Percentiles rank a stretch among this genome's conserved stretches.
Conservation (phyloP, 441 rosid genomes). For the Daphne laureola region DNA sequence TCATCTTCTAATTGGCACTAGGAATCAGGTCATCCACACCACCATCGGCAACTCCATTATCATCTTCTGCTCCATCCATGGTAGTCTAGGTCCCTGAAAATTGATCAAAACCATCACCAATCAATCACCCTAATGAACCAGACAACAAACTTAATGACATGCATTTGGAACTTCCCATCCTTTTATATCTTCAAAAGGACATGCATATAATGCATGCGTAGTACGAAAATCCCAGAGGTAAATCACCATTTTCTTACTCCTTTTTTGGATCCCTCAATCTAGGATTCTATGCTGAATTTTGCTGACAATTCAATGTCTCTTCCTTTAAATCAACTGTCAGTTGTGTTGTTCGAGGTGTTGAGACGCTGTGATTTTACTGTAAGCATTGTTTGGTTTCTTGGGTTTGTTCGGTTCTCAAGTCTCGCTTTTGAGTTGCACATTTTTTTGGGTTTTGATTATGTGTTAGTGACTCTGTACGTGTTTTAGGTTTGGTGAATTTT, state of each 20-base stretch:
- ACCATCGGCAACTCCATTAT: constrained; percentile 21
- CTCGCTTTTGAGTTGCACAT: not conserved
- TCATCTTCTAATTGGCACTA: constrained; percentile 28
- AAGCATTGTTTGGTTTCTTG: not conserved
- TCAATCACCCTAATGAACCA: not conserved
- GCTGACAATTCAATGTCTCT: not conserved
- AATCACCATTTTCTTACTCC: constrained; percentile 12
- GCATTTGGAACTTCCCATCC: not conserved
- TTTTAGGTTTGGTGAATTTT: not conserved
- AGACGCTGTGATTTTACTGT: not conserved
- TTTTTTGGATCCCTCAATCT: constrained; percentile 33
- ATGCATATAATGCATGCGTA: too few species aligned
- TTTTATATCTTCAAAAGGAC: too few species aligned
- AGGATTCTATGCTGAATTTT: constrained; percentile 25
- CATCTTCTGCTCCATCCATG: constrained; percentile 76
- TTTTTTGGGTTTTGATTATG: not conserved
- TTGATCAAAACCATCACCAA: not conserved
- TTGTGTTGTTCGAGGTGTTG: not conserved
- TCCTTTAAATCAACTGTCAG: constrained; percentile 5
- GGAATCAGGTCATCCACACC: constrained; percentile 31
- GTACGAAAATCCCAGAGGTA: constrained; percentile 14
- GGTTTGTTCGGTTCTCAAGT: constrained; percentile 1
- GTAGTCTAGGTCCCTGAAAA: constrained; percentile 71
- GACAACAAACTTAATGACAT: not conserved
- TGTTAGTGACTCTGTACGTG: not conserved